These are phyloP conservation scores for Moesziomyces globuligerus DNA, from an alignment of 1,284 basidiomycete genomes.

Conservation along the genomic window DNA sequence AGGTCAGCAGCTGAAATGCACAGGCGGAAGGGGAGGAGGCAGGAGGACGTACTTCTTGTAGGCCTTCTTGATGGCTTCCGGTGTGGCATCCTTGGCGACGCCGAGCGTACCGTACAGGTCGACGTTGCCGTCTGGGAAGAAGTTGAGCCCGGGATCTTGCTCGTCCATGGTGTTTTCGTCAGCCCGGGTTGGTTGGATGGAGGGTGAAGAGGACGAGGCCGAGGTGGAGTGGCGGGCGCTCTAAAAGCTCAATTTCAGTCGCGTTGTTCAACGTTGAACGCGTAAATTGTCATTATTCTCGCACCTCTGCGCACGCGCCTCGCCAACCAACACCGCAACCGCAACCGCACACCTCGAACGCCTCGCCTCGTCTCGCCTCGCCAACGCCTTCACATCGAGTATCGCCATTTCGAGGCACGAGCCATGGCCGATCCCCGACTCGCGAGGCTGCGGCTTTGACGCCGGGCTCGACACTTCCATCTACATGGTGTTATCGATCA, in stretches of 20 bases:
- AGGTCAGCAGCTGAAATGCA: constrained; percentile 1
- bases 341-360: not conserved
- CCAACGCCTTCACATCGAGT: not conserved
- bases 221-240: not conserved
- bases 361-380: constrained; percentile 17
- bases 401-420: not conserved
- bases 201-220: not conserved
- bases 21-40: not conserved
- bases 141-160: constrained; percentile 62
- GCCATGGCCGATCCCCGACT: not conserved
- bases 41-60: constrained; percentile 55
- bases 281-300: constrained; percentile 48
- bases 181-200: not conserved
- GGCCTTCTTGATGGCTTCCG: constrained; percentile 61
- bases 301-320: constrained; percentile 8
- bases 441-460: too few species aligned
- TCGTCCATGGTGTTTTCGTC: constrained; percentile 30
- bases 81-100: constrained; percentile 43
- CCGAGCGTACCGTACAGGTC: constrained; percentile 64
- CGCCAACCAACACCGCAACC: constrained; percentile 2
- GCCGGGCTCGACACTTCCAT: not conserved
- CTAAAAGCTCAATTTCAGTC: constrained; percentile 2
- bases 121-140: constrained; percentile 63
- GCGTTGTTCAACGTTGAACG: constrained; percentile 26
- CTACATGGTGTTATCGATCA: not conserved